Evolutionary conservation across 2,329 filamentous ascomycete species (phyloP).

Genomic region (Fusarium paranaense): DNA sequence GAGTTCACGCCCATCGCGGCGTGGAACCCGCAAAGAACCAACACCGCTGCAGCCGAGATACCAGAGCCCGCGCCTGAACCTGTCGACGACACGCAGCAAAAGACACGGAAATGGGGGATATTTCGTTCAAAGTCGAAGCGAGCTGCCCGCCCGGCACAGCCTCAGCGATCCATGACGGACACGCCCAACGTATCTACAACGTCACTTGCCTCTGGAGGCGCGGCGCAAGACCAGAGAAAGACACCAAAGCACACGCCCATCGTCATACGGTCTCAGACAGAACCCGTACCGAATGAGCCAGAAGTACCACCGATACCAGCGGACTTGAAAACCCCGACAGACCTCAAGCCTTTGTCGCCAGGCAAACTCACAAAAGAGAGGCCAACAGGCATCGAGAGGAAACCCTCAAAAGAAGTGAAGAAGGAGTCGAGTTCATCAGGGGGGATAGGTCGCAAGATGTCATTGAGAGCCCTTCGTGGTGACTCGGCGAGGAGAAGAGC

Average conservation of each 20-base stretch:
- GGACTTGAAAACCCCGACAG: background rate
- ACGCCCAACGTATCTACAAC: conserved; percentile 37
- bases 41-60: conserved; percentile 37
- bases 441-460: conserved; percentile 43
- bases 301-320: conserved; percentile 14
- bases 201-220: conserved; percentile 27
- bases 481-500: conserved; percentile 36
- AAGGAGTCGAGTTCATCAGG: conserved; percentile 38
- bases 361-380: conserved; percentile 28
- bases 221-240: conserved; percentile 26
- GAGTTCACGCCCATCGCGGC: conserved; percentile 37
- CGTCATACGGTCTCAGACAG: conserved; percentile 57
- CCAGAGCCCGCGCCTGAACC: conserved; percentile 24
- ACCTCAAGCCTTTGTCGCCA: conserved; percentile 19
- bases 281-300: conserved; percentile 44
- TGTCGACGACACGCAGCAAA: conserved; percentile 54
- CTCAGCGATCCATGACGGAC: conserved; percentile 42
- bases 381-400: conserved; percentile 7
- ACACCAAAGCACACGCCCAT: conserved; percentile 57
- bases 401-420: conserved; percentile 29
- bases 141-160: conserved; percentile 31
- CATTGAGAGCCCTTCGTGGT: conserved; percentile 40
- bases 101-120: conserved; percentile 69
- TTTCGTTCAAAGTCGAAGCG: conserved; percentile 60
- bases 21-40: conserved; percentile 46